A percentile compares a stretch with the other conserved stretches of the same genome.
Evolutionary conservation across 495 filamentous ascomycete species (phyloP).

Genomic region (Acidiella bohemica): DNA sequence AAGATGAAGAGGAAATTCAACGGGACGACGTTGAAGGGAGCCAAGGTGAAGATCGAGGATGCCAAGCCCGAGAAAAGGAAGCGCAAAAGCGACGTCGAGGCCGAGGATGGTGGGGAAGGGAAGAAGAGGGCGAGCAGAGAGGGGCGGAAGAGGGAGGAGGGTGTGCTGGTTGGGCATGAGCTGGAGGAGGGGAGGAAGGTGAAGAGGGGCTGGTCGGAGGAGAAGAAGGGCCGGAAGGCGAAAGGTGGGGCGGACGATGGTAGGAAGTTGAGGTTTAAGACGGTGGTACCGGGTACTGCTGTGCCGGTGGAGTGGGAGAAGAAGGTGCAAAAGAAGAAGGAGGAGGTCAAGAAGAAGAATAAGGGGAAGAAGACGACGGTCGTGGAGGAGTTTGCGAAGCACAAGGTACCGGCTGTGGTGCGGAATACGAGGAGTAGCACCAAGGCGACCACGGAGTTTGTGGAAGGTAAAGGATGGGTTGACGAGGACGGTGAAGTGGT

Average conservation of each 20-base stretch:
- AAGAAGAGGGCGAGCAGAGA: conserved; percentile 31
- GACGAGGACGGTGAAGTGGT: conserved; percentile 65
- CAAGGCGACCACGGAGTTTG: conserved; percentile 39
- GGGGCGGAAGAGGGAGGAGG: conserved; percentile 52
- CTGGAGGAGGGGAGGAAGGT: conserved; percentile 62
- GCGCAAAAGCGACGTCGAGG: conserved; percentile 10
- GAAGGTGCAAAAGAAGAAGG: conserved; percentile 41
- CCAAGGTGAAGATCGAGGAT: conserved; percentile 69
- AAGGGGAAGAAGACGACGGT: conserved; percentile 42
- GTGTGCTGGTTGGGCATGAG: conserved; percentile 54
- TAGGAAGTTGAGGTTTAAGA: conserved; percentile 14
- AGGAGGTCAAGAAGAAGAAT: conserved; percentile 40
- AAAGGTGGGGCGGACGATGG: not conserved
- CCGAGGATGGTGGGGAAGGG: conserved; percentile 12
- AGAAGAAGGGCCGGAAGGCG: conserved; percentile 24
- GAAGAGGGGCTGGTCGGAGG: conserved; percentile 80
- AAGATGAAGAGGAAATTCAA: conserved; percentile 89
- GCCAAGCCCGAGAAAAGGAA: conserved; percentile 48
- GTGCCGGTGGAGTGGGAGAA: conserved; percentile 11
- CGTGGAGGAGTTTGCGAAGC: conserved; percentile 71
- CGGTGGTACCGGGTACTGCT: conserved; percentile 9
- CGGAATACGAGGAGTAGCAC: conserved; percentile 37
- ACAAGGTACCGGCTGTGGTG: conserved; percentile 64
- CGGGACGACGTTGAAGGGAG: conserved; percentile 69
- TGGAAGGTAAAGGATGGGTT: conserved; percentile 80